A percentile compares a stretch with the other conserved stretches of the same genome.
Evolutionary conservation across 169 alveolate genomes (phyloP).

Genomic region (Cryptosporidium sp.): DNA sequence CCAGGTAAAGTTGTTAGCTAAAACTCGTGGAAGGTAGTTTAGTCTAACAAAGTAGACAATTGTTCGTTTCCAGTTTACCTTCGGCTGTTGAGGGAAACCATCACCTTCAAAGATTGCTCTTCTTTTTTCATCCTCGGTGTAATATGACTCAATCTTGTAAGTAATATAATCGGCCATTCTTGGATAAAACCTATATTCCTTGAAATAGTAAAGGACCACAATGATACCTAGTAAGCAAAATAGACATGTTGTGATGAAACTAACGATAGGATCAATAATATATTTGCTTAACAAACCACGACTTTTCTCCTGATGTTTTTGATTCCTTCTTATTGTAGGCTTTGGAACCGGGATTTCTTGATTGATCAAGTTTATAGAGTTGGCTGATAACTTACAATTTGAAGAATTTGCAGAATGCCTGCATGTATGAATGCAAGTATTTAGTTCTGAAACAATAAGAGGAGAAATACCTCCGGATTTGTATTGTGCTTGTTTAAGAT

Average conservation of each 20-base stretch:
- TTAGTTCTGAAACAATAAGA: constrained; percentile 44
- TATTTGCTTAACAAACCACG: constrained; percentile 27
- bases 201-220: constrained; percentile 60
- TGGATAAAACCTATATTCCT: constrained; percentile 52
- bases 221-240: constrained; percentile 46
- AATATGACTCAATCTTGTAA: constrained; percentile 50
- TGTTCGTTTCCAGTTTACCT: constrained; percentile 60
- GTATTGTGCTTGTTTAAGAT: constrained; percentile 23
- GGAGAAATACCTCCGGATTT: constrained; percentile 68
- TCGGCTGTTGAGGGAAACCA: constrained; percentile 70
- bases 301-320: constrained; percentile 20
- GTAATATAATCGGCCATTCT: constrained; percentile 53
- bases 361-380: constrained; percentile 42
- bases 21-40: constrained; percentile 45
- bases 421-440: constrained; percentile 54
- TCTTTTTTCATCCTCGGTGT: constrained; percentile 74
- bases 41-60: constrained; percentile 45
- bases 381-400: constrained; percentile 31
- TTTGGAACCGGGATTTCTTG: constrained; percentile 63
- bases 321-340: constrained; percentile 62
- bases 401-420: constrained; percentile 45
- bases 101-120: constrained; percentile 74
- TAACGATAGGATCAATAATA: constrained; percentile 47
- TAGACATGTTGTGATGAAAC: constrained; percentile 16
- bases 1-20: constrained; percentile 64